Base-by-base conservation (phyloP, 78 protist species). In the Tieghemostelium lacteum region DNA sequence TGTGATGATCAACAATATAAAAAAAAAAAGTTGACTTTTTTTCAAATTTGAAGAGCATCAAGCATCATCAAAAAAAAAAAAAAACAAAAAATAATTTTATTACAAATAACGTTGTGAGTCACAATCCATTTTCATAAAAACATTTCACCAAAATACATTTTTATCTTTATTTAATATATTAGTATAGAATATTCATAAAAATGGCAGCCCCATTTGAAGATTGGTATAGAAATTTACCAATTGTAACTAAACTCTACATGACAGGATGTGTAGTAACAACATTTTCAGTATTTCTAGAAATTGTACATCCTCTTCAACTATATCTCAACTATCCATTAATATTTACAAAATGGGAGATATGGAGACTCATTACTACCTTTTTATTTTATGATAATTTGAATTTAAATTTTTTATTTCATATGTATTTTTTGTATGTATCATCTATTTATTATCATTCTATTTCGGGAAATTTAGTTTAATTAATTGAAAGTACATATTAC, bases 201-300 rank as follows among this genome's bases (percentile, higher is more conserved):
- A 88, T 88, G 94, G 89, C 94, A 55, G 58, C 22, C 70, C 94
- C 94, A 40, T 76, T 89, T 63, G 94, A 89, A 76, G 88, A 89
- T 40, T 89, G 94, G 94, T 89, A 89, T 77, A 75, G 52, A 49
- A 66, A 67, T 63, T 34, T 89, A 69, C 94, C 94, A 12, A 58
- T 89, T 49, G 88, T 89, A 1, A 89, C 94, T 5, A 70, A 75
- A 45, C 3, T 80, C 12, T 89, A 89, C 31, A 89, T 75, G 80
- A 89, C 88, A n/a, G 94, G 86, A 70, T 89, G 94, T 76, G 86
- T 89, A 16, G 73, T 89, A 22, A 89, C 94, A 69, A 31, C 94
- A 28, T 74, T 77, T 12, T 55, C 64, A 40, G 94, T 89, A 40
- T 89, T 60, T 57, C 29, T 89, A 19, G 94, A 80, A 4, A 28